phyloP scores from a whole-genome alignment of 2,329 filamentous ascomycete genomes.

The Diaporthe sp. region DNA sequence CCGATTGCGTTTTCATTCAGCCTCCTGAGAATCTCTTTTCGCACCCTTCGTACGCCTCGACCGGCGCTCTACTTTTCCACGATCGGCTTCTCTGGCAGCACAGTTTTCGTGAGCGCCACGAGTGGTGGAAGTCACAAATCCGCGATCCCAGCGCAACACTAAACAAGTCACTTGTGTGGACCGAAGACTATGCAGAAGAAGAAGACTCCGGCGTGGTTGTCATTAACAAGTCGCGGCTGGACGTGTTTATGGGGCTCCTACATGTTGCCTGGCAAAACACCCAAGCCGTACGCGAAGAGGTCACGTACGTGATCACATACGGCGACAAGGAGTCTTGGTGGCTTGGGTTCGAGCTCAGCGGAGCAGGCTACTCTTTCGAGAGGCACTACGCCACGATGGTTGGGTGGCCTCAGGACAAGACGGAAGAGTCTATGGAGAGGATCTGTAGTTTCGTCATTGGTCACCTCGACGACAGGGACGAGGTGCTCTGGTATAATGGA shows the following conservation, averaged over 20 bases:
- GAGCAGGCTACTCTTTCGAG: not conserved
- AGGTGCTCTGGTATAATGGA: not conserved
- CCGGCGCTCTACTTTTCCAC: not conserved
- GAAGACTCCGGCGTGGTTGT: constrained; percentile 58
- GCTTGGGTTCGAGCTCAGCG: not conserved
- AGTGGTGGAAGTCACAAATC: not conserved
- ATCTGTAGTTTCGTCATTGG: constrained; percentile 3
- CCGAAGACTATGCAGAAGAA: constrained; percentile 57
- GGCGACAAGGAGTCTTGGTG: constrained; percentile 4
- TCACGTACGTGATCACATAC: not conserved
- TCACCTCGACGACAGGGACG: not conserved
- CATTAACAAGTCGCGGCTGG: constrained; percentile 52
- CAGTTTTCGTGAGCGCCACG: not conserved
- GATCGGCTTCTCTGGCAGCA: constrained; percentile 5
- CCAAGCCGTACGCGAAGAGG: not conserved
- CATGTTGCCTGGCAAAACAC: constrained; percentile 1
- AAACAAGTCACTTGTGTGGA: constrained; percentile 55
- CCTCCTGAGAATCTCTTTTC: not conserved
- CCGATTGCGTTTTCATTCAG: not conserved
- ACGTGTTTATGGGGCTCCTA: not conserved
- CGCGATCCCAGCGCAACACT: constrained; percentile 40
- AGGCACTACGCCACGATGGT: not conserved
- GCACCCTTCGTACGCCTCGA: not conserved
- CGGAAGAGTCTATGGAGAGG: not conserved
- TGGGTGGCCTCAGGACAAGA: not conserved